Percentiles rank a stretch among this genome's conserved stretches.
These are phyloP conservation scores for Myxozyma geophila DNA, from an alignment of 805 yeast species.

Conservation along the genomic window DNA sequence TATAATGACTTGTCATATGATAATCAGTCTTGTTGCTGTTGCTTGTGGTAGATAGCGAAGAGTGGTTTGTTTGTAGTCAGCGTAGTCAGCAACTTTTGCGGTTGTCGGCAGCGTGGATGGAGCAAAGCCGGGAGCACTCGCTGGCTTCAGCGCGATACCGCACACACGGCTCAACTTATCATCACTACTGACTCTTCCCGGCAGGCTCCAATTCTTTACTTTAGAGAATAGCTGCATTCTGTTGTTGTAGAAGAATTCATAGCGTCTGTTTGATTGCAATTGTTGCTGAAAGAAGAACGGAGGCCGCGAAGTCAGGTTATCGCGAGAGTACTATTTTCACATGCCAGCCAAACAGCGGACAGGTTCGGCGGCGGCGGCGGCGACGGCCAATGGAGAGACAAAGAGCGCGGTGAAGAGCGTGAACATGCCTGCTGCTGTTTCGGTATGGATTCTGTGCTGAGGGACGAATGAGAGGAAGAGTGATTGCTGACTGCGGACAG, in stretches of 20 bases:
- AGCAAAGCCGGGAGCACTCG: background rate
- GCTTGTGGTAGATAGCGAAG: background rate
- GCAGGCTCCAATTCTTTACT: too few species aligned
- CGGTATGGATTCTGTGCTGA: background rate
- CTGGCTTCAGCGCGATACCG: too few species aligned
- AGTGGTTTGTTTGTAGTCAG: too few species aligned
- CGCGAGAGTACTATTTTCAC: background rate
- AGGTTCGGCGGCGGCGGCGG: background rate
- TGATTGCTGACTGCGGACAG: background rate
- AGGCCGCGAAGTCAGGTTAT: background rate
- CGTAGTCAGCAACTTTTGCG: too few species aligned
- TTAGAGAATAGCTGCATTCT: too few species aligned
- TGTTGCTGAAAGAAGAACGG: background rate
- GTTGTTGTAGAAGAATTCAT: too few species aligned
- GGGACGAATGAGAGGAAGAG: background rate
- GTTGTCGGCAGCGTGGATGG: too few species aligned
- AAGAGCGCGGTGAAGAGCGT: background rate
- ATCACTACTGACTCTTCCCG: too few species aligned
- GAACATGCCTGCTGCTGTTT: too few species aligned
- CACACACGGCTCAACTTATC: too few species aligned
- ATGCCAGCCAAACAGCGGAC: slow-evolving; percentile 9
- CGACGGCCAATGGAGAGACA: background rate
- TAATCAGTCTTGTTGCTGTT: background rate
- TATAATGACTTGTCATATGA: slow-evolving; percentile 2
- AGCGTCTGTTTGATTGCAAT: too few species aligned